phyloP scores from a whole-genome alignment of 306 rosid genomes.

The Luffa acutangula region DNA sequence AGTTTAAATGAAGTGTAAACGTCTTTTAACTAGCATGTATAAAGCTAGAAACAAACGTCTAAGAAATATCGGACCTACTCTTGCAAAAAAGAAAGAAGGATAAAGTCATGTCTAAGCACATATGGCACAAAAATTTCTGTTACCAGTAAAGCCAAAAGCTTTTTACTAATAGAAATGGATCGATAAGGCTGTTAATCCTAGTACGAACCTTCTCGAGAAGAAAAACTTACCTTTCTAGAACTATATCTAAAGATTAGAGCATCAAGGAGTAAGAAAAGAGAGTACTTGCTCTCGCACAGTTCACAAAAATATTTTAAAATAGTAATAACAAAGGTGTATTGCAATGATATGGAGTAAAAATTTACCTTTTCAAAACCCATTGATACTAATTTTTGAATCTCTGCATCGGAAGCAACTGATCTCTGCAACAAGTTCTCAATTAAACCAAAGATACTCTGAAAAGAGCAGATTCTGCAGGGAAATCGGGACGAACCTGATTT shows the following conservation, averaged over 20 bases:
- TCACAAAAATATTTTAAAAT: not conserved
- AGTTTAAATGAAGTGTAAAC: not conserved
- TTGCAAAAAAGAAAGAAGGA: not conserved
- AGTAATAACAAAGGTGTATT: not conserved
- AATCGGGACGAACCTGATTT: constrained; percentile 45
- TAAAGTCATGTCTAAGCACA: not conserved
- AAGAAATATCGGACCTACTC: not conserved
- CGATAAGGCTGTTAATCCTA: not conserved
- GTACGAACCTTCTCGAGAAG: not conserved
- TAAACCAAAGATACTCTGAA: constrained; percentile 11
- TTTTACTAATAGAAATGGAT: not conserved
- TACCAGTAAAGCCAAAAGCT: not conserved
- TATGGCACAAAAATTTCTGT: not conserved
- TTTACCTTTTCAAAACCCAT: constrained; percentile 98
- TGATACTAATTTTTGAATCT: constrained; percentile 60
- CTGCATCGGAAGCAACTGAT: constrained; percentile 57
- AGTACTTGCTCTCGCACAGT: not conserved
- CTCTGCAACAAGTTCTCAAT: constrained; percentile 36
- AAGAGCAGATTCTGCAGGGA: constrained; percentile 17
- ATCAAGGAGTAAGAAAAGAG: not conserved
- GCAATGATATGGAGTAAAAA: not conserved
- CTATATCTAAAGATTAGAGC: not conserved
- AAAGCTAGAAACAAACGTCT: not conserved
- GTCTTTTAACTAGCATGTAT: not conserved
- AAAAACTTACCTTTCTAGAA: not conserved